These are phyloP conservation scores for Saprolegnia parasitica DNA, from an alignment of 352 stramenopile species.

Conservation along the genomic window DNA sequence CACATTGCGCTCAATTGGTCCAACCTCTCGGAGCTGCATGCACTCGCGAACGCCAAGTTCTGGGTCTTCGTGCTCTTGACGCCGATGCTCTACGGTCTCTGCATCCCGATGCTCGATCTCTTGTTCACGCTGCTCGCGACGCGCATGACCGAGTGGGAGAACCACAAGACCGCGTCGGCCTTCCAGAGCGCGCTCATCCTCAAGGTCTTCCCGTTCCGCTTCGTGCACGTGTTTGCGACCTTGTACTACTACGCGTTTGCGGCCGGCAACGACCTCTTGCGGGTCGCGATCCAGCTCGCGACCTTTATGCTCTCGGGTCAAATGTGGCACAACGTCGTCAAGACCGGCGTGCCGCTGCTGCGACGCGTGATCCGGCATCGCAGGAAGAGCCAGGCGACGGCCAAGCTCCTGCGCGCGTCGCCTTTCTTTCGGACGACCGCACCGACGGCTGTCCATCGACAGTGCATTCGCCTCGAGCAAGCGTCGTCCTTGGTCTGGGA, in stretches of 20 bases:
- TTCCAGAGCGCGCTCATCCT: slow-evolving; percentile 93
- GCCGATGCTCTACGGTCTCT: slow-evolving; percentile 76
- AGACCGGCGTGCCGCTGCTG: slow-evolving; percentile 80
- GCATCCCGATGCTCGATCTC: slow-evolving; percentile 75
- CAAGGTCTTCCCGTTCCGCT: slow-evolving; percentile 98
- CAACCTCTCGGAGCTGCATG: slow-evolving; percentile 45
- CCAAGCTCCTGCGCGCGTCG: neutral
- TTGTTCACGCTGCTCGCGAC: slow-evolving; percentile 83
- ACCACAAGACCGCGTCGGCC: slow-evolving; percentile 80
- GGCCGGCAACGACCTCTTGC: slow-evolving; percentile 61
- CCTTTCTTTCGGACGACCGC: slow-evolving; percentile 38
- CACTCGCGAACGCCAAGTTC: slow-evolving; percentile 66
- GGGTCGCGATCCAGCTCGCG: slow-evolving; percentile 88
- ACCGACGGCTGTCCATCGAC: slow-evolving; percentile 44
- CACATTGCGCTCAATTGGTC: slow-evolving; percentile 50
- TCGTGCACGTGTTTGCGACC: slow-evolving; percentile 94
- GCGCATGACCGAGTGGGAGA: slow-evolving; percentile 92
- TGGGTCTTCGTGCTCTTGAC: slow-evolving; percentile 84
- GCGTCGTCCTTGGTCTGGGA: slow-evolving; percentile 82
- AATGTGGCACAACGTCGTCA: slow-evolving; percentile 91
- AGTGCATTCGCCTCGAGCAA: slow-evolving; percentile 76
- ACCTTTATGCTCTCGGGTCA: slow-evolving; percentile 93
- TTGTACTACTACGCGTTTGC: slow-evolving; percentile 93
- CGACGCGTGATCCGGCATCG: slow-evolving; percentile 41
- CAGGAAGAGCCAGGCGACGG: slow-evolving; percentile 49